Percentiles rank a stretch among this genome's conserved stretches.
These are phyloP conservation scores for Myriosclerotinia duriaeana DNA, from an alignment of 2,329 filamentous ascomycete genomes.

Conservation along the genomic window DNA sequence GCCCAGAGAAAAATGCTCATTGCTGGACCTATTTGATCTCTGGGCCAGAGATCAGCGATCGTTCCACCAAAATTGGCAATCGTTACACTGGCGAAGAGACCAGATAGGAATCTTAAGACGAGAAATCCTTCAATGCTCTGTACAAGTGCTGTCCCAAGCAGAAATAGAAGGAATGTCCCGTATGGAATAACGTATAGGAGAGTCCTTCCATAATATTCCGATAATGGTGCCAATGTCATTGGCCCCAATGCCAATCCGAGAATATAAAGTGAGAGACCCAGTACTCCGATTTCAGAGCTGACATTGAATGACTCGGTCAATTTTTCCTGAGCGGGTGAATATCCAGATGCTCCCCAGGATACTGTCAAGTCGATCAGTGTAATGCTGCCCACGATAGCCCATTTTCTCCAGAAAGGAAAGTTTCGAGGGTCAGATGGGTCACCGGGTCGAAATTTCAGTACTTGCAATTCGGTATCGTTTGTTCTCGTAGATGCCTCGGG, in stretches of 20 bases:
- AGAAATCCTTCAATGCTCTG: constrained; percentile 46
- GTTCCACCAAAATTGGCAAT: constrained; percentile 44
- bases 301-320: constrained; percentile 46
- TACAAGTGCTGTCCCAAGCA: constrained; percentile 47
- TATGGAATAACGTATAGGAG: constrained; percentile 51
- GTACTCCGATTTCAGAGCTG: constrained; percentile 44
- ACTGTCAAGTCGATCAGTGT: constrained; percentile 41
- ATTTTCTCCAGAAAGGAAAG: constrained; percentile 42
- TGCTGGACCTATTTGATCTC: constrained; percentile 33
- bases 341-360: constrained; percentile 50
- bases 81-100: constrained; percentile 46
- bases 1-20: constrained; percentile 47
- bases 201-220: constrained; percentile 46
- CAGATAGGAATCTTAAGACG: constrained; percentile 46
- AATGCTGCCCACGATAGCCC: constrained; percentile 40
- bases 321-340: constrained; percentile 46
- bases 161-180: constrained; percentile 48
- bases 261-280: constrained; percentile 49
- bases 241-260: constrained; percentile 46
- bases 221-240: constrained; percentile 41
- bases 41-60: constrained; percentile 32
- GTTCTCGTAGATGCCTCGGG: background rate
- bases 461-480: constrained; percentile 6
- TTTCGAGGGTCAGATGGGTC: constrained; percentile 39
- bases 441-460: constrained; percentile 12